A percentile compares a stretch with the other conserved stretches of the same genome.
Evolutionary conservation across 305 asterid species (phyloP).

Genomic region (Euphrasia arctica): DNA sequence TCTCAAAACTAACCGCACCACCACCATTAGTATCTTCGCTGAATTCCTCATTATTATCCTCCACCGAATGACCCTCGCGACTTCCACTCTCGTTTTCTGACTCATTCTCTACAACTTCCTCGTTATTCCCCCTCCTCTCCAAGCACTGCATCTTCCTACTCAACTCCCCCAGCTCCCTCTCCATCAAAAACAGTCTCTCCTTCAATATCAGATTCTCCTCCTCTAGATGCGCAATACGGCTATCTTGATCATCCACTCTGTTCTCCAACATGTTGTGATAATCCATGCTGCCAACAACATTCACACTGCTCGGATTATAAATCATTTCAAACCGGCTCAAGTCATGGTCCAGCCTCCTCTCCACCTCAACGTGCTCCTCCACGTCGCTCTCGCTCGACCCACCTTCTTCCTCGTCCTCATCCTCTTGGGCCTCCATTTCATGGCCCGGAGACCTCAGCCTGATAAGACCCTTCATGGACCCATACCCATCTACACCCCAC

Average conservation of each 20-base stretch:
- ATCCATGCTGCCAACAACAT: conserved; percentile 40
- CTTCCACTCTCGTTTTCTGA: conserved; percentile 61
- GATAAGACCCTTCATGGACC: conserved; percentile 62
- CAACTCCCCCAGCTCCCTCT: conserved; percentile 70
- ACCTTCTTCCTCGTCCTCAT: conserved; percentile 58
- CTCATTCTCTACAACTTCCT: conserved; percentile 63
- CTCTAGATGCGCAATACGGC: conserved; percentile 74
- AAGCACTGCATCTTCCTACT: conserved; percentile 68
- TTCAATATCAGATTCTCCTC: conserved; percentile 74
- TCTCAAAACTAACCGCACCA: conserved; percentile 15
- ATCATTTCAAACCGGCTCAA: conserved; percentile 84
- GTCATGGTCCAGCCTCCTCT: conserved; percentile 81
- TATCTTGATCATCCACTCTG: conserved; percentile 77
- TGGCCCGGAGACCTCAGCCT: conserved; percentile 71
- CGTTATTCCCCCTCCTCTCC: conserved; percentile 53
- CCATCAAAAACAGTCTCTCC: conserved; percentile 82
- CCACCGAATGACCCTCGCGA: conserved; percentile 50
- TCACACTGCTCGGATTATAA: conserved; percentile 42
- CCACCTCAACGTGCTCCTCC: conserved; percentile 84
- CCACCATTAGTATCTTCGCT: conserved; percentile 29
- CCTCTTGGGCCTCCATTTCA: conserved; percentile 50
- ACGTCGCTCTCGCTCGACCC: conserved; percentile 87
- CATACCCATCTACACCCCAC: conserved; percentile 70
- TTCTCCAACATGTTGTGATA: conserved; percentile 62
- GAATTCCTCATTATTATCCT: conserved; percentile 48